These are phyloP conservation scores for Pholiota conissans DNA, from an alignment of 768 basidiomycete species.

Conservation along the genomic window DNA sequence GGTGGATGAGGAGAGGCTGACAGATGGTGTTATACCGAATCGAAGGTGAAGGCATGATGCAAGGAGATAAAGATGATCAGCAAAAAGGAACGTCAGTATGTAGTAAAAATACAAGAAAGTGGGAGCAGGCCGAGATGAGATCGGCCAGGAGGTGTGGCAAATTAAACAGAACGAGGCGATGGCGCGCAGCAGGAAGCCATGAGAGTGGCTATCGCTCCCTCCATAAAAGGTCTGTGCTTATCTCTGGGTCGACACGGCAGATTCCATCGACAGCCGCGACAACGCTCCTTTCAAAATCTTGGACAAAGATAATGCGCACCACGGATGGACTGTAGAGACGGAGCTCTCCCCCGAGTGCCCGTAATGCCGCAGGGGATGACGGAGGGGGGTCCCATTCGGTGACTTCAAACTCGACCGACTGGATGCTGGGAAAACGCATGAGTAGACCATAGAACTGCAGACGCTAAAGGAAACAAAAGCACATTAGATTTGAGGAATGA, in stretches of 20 bases:
- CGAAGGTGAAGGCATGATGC: background rate
- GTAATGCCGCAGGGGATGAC: slow-evolving; percentile 47
- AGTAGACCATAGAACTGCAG: slow-evolving; percentile 62
- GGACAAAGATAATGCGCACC: slow-evolving; percentile 56
- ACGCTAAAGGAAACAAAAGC: slow-evolving; percentile 37
- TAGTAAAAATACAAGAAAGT: background rate
- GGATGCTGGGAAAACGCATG: slow-evolving; percentile 49
- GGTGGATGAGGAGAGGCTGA: background rate
- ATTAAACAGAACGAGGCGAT: background rate
- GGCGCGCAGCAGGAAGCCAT: background rate
- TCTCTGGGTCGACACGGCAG: slow-evolving; percentile 29
- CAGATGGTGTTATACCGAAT: background rate
- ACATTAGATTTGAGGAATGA: slow-evolving; percentile 5
- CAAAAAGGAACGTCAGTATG: background rate
- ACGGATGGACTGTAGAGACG: slow-evolving; percentile 59
- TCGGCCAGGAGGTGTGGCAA: background rate
- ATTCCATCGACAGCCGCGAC: slow-evolving; percentile 37
- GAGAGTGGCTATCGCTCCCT: slow-evolving; percentile 19
- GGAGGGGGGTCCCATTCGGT: slow-evolving; percentile 67
- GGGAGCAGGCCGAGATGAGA: background rate
- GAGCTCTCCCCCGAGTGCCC: slow-evolving; percentile 60
- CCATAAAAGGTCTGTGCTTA: slow-evolving; percentile 23
- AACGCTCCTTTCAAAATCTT: slow-evolving; percentile 60
- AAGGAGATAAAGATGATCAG: background rate
- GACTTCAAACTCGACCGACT: slow-evolving; percentile 63